These are phyloP conservation scores for Metschnikowia hibisci DNA, from an alignment of 805 yeast species.

Conservation along the genomic window DNA sequence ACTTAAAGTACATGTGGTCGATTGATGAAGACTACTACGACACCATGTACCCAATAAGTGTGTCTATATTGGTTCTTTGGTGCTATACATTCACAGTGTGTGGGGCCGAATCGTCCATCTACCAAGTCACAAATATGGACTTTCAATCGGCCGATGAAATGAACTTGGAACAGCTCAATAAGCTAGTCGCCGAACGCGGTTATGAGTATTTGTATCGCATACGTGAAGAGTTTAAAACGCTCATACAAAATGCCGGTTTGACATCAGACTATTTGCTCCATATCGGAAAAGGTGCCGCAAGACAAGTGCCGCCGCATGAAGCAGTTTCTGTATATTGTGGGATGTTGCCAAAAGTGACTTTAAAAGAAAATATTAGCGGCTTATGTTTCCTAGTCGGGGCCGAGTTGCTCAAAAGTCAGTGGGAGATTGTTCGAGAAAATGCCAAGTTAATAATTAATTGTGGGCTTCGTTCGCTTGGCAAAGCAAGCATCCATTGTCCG, in stretches of 20 bases:
- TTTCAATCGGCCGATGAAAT: slow-evolving; percentile 15
- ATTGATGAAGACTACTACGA: slow-evolving; percentile 36
- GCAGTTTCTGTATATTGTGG: slow-evolving; percentile 33
- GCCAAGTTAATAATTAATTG: slow-evolving; percentile 41
- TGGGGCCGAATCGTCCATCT: slow-evolving; percentile 30
- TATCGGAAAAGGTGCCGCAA: slow-evolving; percentile 2
- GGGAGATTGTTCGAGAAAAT: slow-evolving; percentile 41
- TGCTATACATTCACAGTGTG: slow-evolving; percentile 32
- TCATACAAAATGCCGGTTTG: slow-evolving; percentile 4
- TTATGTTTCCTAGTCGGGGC: slow-evolving; percentile 40
- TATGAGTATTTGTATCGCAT: slow-evolving; percentile 33
- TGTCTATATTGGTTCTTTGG: slow-evolving; percentile 40
- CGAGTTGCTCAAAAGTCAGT: slow-evolving; percentile 34
- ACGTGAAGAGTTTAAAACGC: slow-evolving; percentile 27
- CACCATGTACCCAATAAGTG: slow-evolving; percentile 33
- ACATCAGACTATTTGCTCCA: slow-evolving; percentile 11
- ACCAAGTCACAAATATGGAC: slow-evolving; percentile 13
- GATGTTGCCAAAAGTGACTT: slow-evolving; percentile 28
- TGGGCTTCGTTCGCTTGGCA: slow-evolving; percentile 40
- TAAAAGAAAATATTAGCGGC: slow-evolving; percentile 39
- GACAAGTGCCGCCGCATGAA: slow-evolving; percentile 24
- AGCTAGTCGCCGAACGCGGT: slow-evolving; percentile 34
- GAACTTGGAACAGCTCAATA: slow-evolving; percentile 20
- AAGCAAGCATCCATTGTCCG: slow-evolving; percentile 29
- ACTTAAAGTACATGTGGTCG: slow-evolving; percentile 25